These are phyloP conservation scores for Tillandsia fasciculata DNA, from an alignment of 176 grass and related monocot genomes.

Conservation along the genomic window DNA sequence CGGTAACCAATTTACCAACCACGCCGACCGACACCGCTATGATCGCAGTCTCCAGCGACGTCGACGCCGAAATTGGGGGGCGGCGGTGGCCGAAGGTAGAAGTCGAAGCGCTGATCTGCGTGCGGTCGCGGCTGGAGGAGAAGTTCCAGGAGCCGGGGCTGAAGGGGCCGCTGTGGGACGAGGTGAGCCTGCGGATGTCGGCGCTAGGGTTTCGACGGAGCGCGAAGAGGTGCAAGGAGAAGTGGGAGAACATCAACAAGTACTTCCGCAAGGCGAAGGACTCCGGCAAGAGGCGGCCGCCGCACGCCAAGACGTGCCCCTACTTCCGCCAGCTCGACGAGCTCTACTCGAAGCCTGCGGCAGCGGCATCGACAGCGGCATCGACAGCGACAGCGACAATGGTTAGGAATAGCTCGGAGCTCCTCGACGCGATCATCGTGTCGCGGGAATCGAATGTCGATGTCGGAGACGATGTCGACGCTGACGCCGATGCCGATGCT, in stretches of 20 bases:
- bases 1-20: constrained; percentile 13
- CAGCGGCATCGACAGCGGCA: not conserved
- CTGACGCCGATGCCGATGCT: not conserved
- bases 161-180: constrained; percentile 90
- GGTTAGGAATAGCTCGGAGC: constrained; percentile 39
- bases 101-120: constrained; percentile 71
- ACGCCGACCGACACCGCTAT: constrained; percentile 21
- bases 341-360: constrained; percentile 45
- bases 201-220: constrained; percentile 57
- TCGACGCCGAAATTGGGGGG: constrained; percentile 13
- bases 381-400: not conserved
- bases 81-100: constrained; percentile 87
- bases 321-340: constrained; percentile 78
- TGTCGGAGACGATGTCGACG: constrained; percentile 4
- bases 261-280: constrained; percentile 91
- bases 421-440: constrained; percentile 62
- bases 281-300: constrained; percentile 64
- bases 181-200: constrained; percentile 76
- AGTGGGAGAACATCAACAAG: constrained; percentile 99
- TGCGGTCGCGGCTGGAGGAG: constrained; percentile 56
- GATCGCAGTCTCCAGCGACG: constrained; percentile 18
- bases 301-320: constrained; percentile 73
- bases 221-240: constrained; percentile 93
- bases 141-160: constrained; percentile 85
- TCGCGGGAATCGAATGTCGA: constrained; percentile 25